These are phyloP conservation scores for Cladophialophora psammophila DNA, from an alignment of 2,329 filamentous ascomycete species.

Conservation along the genomic window DNA sequence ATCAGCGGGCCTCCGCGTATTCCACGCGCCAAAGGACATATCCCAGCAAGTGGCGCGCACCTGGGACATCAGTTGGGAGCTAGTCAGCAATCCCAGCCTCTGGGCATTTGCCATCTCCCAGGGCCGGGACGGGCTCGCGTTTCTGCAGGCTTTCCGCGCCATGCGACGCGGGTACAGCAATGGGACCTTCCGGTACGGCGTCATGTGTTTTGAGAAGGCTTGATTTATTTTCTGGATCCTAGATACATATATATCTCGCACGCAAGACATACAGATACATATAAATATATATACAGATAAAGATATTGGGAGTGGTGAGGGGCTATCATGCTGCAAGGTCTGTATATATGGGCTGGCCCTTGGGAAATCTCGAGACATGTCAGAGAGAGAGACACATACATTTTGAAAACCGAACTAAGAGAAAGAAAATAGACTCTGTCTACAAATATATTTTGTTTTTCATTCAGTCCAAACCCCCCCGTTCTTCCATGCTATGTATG, in stretches of 20 bases:
- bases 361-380: no score
- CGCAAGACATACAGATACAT: not conserved
- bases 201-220: slow-evolving; percentile 62
- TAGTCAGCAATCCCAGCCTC: slow-evolving; percentile 66
- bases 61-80: slow-evolving; percentile 69
- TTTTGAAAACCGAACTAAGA: no score
- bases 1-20: slow-evolving; percentile 56
- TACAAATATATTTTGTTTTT: no score
- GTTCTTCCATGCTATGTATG: no score
- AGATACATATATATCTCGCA: not conserved
- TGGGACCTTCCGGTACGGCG: slow-evolving; percentile 65
- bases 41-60: slow-evolving; percentile 66
- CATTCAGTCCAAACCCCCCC: no score
- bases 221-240: not conserved
- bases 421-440: no score
- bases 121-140: slow-evolving; percentile 66
- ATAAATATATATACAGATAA: not conserved
- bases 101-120: slow-evolving; percentile 69
- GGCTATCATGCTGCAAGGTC: no score
- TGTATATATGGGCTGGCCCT: no score
- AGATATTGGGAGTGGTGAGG: no score
- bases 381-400: no score
- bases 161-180: slow-evolving; percentile 68
- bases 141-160: slow-evolving; percentile 67
- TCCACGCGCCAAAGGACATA: slow-evolving; percentile 59